Percentiles rank a stretch among this genome's conserved stretches.
Evolutionary conservation across 2,329 filamentous ascomycete species (phyloP).

Genomic region (Bertia moriformis): DNA sequence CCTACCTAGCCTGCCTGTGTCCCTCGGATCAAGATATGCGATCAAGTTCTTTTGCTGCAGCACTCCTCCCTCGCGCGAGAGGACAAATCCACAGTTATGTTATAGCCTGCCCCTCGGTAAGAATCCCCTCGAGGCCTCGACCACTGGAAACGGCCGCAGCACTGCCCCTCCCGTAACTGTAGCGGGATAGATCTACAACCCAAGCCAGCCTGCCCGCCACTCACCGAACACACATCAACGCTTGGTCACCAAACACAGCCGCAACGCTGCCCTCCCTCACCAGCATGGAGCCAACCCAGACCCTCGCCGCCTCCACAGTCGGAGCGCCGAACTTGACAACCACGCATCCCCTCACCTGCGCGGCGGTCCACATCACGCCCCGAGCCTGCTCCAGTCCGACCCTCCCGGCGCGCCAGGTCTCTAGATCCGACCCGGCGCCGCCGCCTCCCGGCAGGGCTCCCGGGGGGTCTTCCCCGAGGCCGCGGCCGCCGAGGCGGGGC

Average conservation of each 20-base stretch:
- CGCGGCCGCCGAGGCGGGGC: constrained; percentile 69
- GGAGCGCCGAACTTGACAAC: constrained; percentile 81
- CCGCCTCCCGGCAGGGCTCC: constrained; percentile 27
- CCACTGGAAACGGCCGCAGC: no score
- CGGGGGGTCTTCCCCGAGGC: constrained; percentile 52
- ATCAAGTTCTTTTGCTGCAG: no score
- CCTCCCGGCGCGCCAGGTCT: constrained; percentile 38
- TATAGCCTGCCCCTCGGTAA: no score
- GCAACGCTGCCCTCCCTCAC: constrained; percentile 58
- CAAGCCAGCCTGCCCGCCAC: background rate
- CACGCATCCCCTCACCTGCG: constrained; percentile 66
- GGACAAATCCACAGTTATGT: no score
- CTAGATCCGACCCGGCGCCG: constrained; percentile 23
- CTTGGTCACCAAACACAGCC: constrained; percentile 63
- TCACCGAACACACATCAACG: constrained; percentile 60
- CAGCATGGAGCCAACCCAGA: constrained; percentile 69
- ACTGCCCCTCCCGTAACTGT: no score
- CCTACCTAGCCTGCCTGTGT: no score
- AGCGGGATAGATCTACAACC: no score
- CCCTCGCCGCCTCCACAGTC: constrained; percentile 65
- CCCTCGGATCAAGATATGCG: no score
- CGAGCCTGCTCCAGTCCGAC: constrained; percentile 40
- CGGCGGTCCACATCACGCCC: constrained; percentile 68
- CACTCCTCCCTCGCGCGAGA: no score
- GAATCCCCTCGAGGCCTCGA: no score